Evolutionary conservation across 192 early-diverging fungal species (phyloP), one percentile per base, ranked within the genome.

Genomic region (Nowakowskiella sp.): DNA sequence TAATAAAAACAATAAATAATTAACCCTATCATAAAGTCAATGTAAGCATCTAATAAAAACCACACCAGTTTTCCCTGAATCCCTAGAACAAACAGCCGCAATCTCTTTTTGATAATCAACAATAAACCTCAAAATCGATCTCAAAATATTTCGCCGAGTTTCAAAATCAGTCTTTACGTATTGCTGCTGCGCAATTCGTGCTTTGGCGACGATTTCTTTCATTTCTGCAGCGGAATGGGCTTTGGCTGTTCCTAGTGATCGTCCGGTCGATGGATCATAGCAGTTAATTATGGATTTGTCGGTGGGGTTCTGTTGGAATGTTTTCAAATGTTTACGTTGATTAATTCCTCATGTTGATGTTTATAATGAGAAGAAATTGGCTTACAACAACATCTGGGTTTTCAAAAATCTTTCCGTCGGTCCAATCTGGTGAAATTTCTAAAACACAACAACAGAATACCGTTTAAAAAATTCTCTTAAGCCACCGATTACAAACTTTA

Each of bases 241-340:
- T 73, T 68, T 32, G 59, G 73, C 31, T 85, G 80, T 5, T 64
- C 73, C 80, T 23, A 92, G 74, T 16, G 73, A 77, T 36, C 81
- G 72, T 13, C 87, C 90, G 16, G 90, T 91, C 25, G 90, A 77
- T 6, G 90, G 90, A 31, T 92, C 90, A 55, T 82, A 92, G 60
- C 87, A 90, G 22, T 79, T 70, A 59, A 92, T 90, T 23, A 66
- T 67, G 6, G 57, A 57, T 1, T 78, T 78, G 32, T 76, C 65
- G 16, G 52, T 30, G 6, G 16, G 6, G 45, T 47, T 31, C 45
- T 47, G n/a, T 47, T n/a, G n/a, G n/a, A n/a, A n/a, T n/a, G n/a
- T n/a, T n/a, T n/a, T 47, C 33, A 31, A n/a, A 47, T 47, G 13
- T 27, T 6, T 27, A 47, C 8, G 6, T 27, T 47, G 45, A 8